A percentile compares a stretch with the other conserved stretches of the same genome.
phyloP scores from a whole-genome alignment of 148 eudicot species.

The Rheum nobile region DNA sequence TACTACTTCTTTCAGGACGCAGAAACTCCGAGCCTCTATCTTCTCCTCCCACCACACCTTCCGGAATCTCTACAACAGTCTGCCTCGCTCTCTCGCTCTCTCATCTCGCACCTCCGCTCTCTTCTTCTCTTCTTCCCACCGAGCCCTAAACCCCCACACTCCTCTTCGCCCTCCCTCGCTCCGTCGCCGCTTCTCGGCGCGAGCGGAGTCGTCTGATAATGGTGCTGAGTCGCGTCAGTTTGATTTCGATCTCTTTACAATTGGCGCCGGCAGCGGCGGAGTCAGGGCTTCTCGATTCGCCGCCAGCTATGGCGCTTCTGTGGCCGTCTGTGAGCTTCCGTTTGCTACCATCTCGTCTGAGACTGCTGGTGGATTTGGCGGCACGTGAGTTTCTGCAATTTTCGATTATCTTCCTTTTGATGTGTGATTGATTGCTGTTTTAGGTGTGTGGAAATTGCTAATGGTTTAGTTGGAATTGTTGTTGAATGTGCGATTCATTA shows the following conservation, averaged over 20 bases:
- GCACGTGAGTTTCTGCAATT: conserved; percentile 64
- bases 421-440: too few species aligned
- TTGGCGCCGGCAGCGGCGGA: conserved; percentile 96
- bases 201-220: conserved; percentile 42
- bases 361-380: conserved; percentile 70
- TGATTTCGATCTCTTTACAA: conserved; percentile 82
- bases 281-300: conserved; percentile 94
- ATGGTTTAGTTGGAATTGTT: too few species aligned
- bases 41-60: conserved; percentile 17
- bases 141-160: conserved; percentile 13
- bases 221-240: conserved; percentile 37
- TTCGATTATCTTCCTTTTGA: too few species aligned
- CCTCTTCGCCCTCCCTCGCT: conserved; percentile 13
- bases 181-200: conserved; percentile 31
- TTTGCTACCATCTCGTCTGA: conserved; percentile 73
- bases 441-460: too few species aligned
- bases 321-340: conserved; percentile 88
- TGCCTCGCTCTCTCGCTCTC: conserved; percentile 15
- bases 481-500: too few species aligned
- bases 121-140: not conserved
- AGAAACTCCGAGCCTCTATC: conserved; percentile 25
- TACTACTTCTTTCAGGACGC: conserved; percentile 27
- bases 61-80: conserved; percentile 14
- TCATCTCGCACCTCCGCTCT: conserved; percentile 13
- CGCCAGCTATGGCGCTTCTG: conserved; percentile 70